Percentiles rank a stretch among this genome's conserved stretches.
These are phyloP conservation scores for Mycena floridula DNA, from an alignment of 768 basidiomycete species.

Conservation along the genomic window DNA sequence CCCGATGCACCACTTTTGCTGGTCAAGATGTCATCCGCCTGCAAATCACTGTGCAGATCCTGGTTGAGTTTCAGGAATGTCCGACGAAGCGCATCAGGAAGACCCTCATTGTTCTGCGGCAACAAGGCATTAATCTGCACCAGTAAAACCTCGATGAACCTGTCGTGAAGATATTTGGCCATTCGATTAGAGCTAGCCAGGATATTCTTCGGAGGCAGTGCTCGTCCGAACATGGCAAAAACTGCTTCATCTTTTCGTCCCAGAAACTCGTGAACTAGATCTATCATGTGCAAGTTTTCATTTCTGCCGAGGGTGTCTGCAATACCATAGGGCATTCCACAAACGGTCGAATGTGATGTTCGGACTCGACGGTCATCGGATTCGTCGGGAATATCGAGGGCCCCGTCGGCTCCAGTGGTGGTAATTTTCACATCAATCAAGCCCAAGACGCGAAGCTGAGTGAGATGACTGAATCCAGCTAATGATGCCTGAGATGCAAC, in stretches of 20 bases:
- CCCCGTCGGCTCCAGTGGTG: constrained; percentile 48
- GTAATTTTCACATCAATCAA: constrained; percentile 94
- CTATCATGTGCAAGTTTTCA: constrained; percentile 83
- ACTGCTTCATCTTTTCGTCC: constrained; percentile 74
- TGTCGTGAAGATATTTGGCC: constrained; percentile 84
- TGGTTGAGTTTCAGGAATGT: constrained; percentile 88
- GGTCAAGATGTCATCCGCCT: constrained; percentile 68
- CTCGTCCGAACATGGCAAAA: constrained; percentile 93
- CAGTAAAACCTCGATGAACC: constrained; percentile 61
- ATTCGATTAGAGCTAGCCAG: constrained; percentile 54
- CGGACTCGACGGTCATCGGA: constrained; percentile 86
- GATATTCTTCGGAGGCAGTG: constrained; percentile 37
- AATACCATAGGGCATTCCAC: constrained; percentile 91
- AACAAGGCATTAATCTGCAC: constrained; percentile 48
- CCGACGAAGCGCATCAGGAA: constrained; percentile 75
- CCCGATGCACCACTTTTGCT: constrained; percentile 72
- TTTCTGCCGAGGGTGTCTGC: constrained; percentile 83
- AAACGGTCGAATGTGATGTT: constrained; percentile 83
- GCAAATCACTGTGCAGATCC: constrained; percentile 66
- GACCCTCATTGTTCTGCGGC: constrained; percentile 41
- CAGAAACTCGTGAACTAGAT: constrained; percentile 87
- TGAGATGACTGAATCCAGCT: constrained; percentile 46
- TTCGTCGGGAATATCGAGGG: constrained; percentile 84
- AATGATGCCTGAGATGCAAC: constrained; percentile 51
- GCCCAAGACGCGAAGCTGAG: constrained; percentile 83